Conservation (phyloP, 192 early-diverging fungal species). For the Coemansia sp. region DNA sequence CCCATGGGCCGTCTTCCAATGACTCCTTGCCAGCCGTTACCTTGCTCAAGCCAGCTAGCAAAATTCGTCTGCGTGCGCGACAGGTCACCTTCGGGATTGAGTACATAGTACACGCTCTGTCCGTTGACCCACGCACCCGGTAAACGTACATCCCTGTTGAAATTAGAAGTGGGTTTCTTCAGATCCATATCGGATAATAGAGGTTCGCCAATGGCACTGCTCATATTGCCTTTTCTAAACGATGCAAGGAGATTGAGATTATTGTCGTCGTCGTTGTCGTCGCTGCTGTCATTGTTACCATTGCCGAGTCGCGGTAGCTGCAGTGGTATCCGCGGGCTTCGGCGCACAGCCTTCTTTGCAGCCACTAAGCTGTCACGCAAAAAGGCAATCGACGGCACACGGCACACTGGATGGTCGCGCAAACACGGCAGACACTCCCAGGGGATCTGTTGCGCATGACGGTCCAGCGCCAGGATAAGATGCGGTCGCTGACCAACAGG, state of each 20-base stretch:
- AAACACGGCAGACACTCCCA: constrained; percentile 84
- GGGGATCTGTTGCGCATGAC: constrained; percentile 77
- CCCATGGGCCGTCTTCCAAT: constrained; percentile 65
- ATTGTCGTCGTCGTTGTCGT: no score
- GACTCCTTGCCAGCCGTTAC: constrained; percentile 65
- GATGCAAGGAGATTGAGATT: no score
- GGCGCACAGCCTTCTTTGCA: constrained; percentile 22
- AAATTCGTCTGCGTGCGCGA: constrained; percentile 77
- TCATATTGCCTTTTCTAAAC: no score
- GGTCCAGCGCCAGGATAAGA: constrained; percentile 81
- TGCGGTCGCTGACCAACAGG: constrained; percentile 54
- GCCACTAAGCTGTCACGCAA: constrained; percentile 62
- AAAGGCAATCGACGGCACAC: constrained; percentile 74
- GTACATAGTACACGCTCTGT: constrained; percentile 66
- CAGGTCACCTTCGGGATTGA: constrained; percentile 92
- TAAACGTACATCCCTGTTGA: no score
- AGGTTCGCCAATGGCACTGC: no score
- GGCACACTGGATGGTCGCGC: constrained; percentile 66
- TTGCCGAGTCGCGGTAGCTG: no score
- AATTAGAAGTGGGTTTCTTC: no score
- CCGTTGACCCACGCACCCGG: constrained; percentile 31
- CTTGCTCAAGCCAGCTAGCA: constrained; percentile 27
- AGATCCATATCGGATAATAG: no score
- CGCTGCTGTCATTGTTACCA: no score
- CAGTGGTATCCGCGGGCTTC: no score